A percentile compares a stretch with the other conserved stretches of the same genome.
Evolutionary conservation across 306 rosid genomes (phyloP).

Genomic region (Delonix regia): DNA sequence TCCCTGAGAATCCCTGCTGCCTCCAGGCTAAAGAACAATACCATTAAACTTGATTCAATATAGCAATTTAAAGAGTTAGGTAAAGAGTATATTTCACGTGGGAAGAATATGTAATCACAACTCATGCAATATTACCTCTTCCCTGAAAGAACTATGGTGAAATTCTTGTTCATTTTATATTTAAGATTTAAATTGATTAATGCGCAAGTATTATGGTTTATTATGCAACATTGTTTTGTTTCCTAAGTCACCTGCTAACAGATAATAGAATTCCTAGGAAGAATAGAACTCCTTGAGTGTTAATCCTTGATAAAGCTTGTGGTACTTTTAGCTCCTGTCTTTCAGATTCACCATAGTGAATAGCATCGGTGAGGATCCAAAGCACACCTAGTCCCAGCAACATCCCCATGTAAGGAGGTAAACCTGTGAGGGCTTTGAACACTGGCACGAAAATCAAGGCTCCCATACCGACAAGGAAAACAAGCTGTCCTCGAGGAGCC

Average conservation of each 20-base stretch:
- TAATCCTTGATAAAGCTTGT: conserved; percentile 90
- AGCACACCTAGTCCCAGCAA: conserved; percentile 94
- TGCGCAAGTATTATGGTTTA: conserved; percentile 13
- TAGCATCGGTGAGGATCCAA: conserved; percentile 96
- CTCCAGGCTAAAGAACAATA: conserved; percentile 64
- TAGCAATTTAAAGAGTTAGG: background rate
- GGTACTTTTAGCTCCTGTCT: conserved; percentile 88
- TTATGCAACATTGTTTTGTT: background rate
- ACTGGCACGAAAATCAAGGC: conserved; percentile 89
- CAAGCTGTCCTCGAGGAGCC: conserved; percentile 96
- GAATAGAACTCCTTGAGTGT: conserved; percentile 90
- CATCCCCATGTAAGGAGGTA: conserved; percentile 96
- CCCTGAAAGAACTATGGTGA: background rate
- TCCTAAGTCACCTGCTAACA: conserved; percentile 71
- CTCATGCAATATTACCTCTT: conserved; percentile 3
- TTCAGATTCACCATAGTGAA: conserved; percentile 93
- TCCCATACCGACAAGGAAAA: conserved; percentile 81
- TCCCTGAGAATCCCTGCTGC: conserved; percentile 92
- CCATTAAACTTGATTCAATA: conserved; percentile 10
- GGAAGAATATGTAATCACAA: conserved; percentile 15
- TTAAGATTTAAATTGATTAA: background rate
- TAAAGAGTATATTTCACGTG: background rate
- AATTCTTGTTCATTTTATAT: background rate
- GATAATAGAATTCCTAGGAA: conserved; percentile 96
- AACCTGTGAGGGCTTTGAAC: conserved; percentile 88